Evolutionary conservation across 345 rosid species (phyloP), one percentile per base, ranked within the genome.

Genomic region (Heritiera littoralis): DNA sequence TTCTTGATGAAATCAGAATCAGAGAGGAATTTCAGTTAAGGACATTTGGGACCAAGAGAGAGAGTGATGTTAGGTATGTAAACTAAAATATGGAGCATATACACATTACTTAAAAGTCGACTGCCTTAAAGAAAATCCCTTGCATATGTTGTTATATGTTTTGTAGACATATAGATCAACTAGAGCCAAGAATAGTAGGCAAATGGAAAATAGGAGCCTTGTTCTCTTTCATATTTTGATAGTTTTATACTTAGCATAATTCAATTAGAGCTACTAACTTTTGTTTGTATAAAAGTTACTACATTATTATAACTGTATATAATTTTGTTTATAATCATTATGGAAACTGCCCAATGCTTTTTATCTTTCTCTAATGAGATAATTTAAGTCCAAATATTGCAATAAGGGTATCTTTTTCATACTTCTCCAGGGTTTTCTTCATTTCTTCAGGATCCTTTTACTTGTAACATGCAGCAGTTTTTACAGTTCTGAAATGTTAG

Each of bases 41-140:
- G 87, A 93, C 96, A 66, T 95, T 86, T 77, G 99, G 98, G 63
- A 93, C 99, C 84, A 95, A 95, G 83, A 89, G 82, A 74, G 99
- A 95, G 84, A 82, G 88, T 20, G 97, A 91, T 80, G 92, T 95
- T 23, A 93, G 98, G 98, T 95, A 86, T 65, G 81, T 66, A 23
- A 75, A 59, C 45, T 48, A 51, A 74, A 52, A 64, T 41, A 28
- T 17, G 10, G 66, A 5, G 64, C 58, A 70, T 48, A 70, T 9
- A 35, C 45, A 64, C 4, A 32, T 64, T 18, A 32, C 68, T 23
- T 63, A 32, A 30, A 49, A 28, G 43, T 71, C 49, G 48, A 14
- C 35, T 71, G 58, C 59, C 59, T 71, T 1, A 49, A 4, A 48
- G 10, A 7, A 70, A 20, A 30, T 71, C 6, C 7, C 41, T 71